phyloP scores from a whole-genome alignment of 1,139 yeast genomes.

The Yamadazyma siamensis region DNA sequence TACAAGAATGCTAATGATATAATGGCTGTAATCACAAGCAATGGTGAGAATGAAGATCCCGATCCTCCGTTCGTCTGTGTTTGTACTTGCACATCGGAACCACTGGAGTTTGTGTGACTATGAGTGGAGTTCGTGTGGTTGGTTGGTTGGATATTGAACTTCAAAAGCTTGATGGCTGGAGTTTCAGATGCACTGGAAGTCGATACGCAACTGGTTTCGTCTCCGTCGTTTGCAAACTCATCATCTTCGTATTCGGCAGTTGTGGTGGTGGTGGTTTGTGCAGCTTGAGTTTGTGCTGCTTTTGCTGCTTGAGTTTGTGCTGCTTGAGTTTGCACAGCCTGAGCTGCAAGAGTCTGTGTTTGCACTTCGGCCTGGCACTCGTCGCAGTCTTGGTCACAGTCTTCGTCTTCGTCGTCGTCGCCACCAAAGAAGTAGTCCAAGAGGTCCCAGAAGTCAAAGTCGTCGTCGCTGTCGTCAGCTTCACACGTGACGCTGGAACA shows the following conservation, averaged over 20 bases:
- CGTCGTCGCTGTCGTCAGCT: slow-evolving; percentile 16
- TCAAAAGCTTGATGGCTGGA: slow-evolving; percentile 6
- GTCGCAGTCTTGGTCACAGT: slow-evolving; percentile 15
- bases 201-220: slow-evolving; percentile 10
- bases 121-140: slow-evolving; percentile 3
- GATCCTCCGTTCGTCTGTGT: slow-evolving; percentile 12
- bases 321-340: slow-evolving; percentile 8
- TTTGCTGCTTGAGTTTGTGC: slow-evolving; percentile 1
- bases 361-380: slow-evolving; percentile 11
- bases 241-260: slow-evolving; percentile 9
- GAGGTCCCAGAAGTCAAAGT: slow-evolving; percentile 14
- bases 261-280: slow-evolving; percentile 3
- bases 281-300: slow-evolving; percentile 1
- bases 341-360: slow-evolving; percentile 9
- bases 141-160: background rate
- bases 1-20: slow-evolving; percentile 11
- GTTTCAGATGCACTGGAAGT: slow-evolving; percentile 8
- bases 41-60: too few species aligned
- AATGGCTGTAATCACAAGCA: slow-evolving; percentile 7
- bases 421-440: slow-evolving; percentile 15
- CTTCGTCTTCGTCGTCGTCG: slow-evolving; percentile 15
- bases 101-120: slow-evolving; percentile 3
- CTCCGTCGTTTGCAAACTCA: slow-evolving; percentile 13
- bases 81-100: slow-evolving; percentile 9
- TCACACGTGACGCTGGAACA: slow-evolving; percentile 14